Conservation (phyloP, 2,329 filamentous ascomycete species). For the Diaporthe batatas region DNA sequence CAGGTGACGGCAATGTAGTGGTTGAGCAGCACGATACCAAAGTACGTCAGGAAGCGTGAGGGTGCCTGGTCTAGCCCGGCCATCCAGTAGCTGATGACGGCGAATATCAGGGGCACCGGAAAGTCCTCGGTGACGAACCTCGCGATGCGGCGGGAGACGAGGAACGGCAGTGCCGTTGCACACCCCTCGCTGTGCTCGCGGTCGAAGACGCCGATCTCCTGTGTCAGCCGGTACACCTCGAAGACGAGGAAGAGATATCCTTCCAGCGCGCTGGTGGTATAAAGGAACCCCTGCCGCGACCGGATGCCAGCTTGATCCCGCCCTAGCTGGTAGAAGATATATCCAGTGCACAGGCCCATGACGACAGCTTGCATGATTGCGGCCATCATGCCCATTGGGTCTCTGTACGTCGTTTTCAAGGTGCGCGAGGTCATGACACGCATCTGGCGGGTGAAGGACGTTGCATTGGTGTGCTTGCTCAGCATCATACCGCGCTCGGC, state of each 20-base stretch:
- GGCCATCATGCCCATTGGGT: conserved; percentile 81
- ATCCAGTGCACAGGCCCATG: conserved; percentile 80
- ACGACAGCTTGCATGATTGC: conserved; percentile 77
- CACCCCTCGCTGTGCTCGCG: conserved; percentile 81
- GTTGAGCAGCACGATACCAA: conserved; percentile 74
- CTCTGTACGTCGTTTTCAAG: conserved; percentile 79
- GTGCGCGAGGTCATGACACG: conserved; percentile 76
- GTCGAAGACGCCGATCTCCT: conserved; percentile 82
- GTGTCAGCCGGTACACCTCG: conserved; percentile 80
- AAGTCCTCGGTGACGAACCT: conserved; percentile 79
- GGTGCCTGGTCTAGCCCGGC: conserved; percentile 76
- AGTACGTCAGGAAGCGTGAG: conserved; percentile 78
- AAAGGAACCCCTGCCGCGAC: conserved; percentile 79
- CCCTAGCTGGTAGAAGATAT: conserved; percentile 77
- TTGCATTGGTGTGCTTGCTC: conserved; percentile 58
- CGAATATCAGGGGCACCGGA: conserved; percentile 78
- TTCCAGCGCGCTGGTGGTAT: conserved; percentile 78
- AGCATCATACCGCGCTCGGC: conserved; percentile 3
- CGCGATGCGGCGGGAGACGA: conserved; percentile 77
- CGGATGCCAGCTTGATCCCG: conserved; percentile 78
- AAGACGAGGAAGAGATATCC: conserved; percentile 83
- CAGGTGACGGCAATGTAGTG: conserved; percentile 82
- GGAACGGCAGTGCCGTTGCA: conserved; percentile 76
- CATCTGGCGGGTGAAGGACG: conserved; percentile 71
- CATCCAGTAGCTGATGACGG: conserved; percentile 83